A percentile compares a stretch with the other conserved stretches of the same genome.
phyloP scores from a whole-genome alignment of 805 yeast species.

The Clavispora asparagi region DNA sequence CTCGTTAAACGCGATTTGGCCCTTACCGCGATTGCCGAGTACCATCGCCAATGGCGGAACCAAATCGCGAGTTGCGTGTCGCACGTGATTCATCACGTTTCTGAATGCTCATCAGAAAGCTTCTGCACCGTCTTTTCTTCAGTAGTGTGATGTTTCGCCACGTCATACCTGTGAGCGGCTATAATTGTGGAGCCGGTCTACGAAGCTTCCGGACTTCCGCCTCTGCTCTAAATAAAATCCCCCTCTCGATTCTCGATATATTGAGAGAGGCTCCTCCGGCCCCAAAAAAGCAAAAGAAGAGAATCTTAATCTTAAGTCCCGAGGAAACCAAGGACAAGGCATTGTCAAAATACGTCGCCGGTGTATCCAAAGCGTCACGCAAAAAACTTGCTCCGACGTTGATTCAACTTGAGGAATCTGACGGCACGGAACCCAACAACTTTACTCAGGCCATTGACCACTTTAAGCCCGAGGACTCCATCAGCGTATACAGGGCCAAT shows the following conservation, averaged over 20 bases:
- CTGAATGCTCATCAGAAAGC: not conserved
- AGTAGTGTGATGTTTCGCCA: not conserved
- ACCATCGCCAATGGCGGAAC: too few relatives aligned
- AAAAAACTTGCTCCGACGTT: not conserved
- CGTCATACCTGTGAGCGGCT: not conserved
- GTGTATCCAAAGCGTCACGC: not conserved
- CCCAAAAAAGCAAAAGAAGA: not conserved
- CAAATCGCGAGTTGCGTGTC: too few relatives aligned
- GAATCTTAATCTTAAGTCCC: slow-evolving; percentile 13
- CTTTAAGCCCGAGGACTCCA: not conserved
- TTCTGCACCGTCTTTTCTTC: not conserved
- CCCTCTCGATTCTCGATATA: not conserved
- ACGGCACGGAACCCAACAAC: not conserved
- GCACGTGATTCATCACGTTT: not conserved
- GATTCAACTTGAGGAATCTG: not conserved
- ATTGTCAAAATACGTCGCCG: slow-evolving; percentile 3
- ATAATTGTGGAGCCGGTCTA: not conserved
- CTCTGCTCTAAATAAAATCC: not conserved
- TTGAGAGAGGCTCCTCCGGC: not conserved
- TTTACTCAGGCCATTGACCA: not conserved
- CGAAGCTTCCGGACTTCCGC: not conserved
- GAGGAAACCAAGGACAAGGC: slow-evolving; percentile 13
- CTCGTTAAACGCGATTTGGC: too few relatives aligned
- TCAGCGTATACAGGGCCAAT: not conserved
- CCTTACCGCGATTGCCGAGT: too few relatives aligned